phyloP scores from a whole-genome alignment of 2,329 filamentous ascomycete species.

The Microsporum canis region DNA sequence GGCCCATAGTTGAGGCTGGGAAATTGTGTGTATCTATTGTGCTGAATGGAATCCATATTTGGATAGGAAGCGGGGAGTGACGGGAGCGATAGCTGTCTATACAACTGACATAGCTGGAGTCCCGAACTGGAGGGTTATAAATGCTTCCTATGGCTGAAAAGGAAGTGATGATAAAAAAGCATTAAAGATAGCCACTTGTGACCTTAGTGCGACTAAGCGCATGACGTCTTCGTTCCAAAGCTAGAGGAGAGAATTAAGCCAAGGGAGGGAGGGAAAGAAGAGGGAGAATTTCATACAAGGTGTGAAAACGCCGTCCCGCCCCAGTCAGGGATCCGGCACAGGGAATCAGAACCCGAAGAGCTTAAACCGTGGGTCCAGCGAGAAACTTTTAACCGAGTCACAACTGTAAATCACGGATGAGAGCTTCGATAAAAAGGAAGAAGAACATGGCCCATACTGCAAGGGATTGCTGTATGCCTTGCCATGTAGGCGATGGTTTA shows the following conservation, averaged over 20 bases:
- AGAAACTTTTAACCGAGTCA: not conserved
- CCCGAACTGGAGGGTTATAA: not conserved
- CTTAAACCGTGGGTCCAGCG: not conserved
- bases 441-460: not conserved
- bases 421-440: not conserved
- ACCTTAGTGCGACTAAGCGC: not conserved
- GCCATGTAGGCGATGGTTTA: not conserved
- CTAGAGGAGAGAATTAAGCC: not conserved
- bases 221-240: not conserved
- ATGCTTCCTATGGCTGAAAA: not conserved
- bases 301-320: not conserved
- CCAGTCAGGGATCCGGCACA: not conserved
- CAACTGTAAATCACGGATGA: not conserved
- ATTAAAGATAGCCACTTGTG: not conserved
- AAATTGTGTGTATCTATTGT: constrained; percentile 12
- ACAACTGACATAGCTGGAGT: not conserved
- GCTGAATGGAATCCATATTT: not conserved
- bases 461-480: not conserved
- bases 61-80: not conserved
- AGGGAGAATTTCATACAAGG: not conserved
- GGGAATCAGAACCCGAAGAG: not conserved
- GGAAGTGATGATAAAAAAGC: not conserved
- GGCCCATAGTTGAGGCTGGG: constrained; percentile 14
- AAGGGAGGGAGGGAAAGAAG: not conserved
- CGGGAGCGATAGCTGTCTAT: not conserved